Evolutionary conservation across 805 yeast genomes (phyloP).

Genomic region (Osmozyma mogii): DNA sequence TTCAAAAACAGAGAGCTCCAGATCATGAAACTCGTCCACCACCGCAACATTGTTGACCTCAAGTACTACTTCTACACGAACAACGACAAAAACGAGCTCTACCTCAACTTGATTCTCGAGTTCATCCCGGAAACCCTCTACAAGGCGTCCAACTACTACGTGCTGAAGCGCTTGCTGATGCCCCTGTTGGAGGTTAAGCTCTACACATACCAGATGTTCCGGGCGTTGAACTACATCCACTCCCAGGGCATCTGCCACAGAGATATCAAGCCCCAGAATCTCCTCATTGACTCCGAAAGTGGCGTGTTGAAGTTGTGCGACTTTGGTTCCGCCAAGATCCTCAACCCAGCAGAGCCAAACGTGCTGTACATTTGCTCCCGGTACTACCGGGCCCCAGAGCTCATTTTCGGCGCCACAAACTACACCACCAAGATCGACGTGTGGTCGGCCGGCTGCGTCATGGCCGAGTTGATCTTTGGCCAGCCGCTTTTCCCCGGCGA

Average conservation of each 20-base stretch:
- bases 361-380: constrained; percentile 95
- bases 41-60: constrained; percentile 80
- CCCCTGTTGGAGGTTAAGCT: constrained; percentile 84
- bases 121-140: constrained; percentile 94
- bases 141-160: constrained; percentile 80
- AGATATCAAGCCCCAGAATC: constrained; percentile 86
- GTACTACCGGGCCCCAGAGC: constrained; percentile 95
- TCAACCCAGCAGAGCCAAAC: constrained; percentile 86
- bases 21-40: constrained; percentile 85
- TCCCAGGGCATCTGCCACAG: constrained; percentile 81
- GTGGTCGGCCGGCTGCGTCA: constrained; percentile 97
- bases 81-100: constrained; percentile 68
- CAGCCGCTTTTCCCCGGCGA: constrained; percentile 98
- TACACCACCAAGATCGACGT: constrained; percentile 95
- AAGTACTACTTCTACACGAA: constrained; percentile 78
- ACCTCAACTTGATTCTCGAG: constrained; percentile 83
- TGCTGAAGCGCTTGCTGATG: constrained; percentile 68
- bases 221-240: constrained; percentile 77
- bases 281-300: constrained; percentile 75
- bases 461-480: constrained; percentile 92
- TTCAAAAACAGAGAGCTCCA: constrained; percentile 93
- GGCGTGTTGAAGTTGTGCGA: constrained; percentile 90
- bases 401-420: constrained; percentile 93
- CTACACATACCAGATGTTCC: constrained; percentile 67
- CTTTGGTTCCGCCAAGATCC: constrained; percentile 90